Base-by-base conservation (phyloP, 768 basidiomycete species). In the Leccinum fibrillosum region DNA sequence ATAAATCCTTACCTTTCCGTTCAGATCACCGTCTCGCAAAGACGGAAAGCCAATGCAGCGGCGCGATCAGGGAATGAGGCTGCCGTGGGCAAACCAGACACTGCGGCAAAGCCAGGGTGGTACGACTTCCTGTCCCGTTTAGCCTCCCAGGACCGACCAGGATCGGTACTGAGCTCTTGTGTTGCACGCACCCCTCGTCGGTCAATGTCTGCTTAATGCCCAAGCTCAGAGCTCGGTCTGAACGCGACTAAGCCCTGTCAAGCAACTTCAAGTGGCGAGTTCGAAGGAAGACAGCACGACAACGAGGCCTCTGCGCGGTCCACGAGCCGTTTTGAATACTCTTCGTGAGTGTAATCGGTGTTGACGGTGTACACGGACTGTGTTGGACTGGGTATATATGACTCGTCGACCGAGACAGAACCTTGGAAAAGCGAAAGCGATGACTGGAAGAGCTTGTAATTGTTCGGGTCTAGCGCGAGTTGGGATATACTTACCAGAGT, bases 1-100 rank as follows among this genome's bases (percentile, higher is more conserved):
- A 15, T 92, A 95, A 52, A 97, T 97, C 74, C 94, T 94, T 52
- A 86, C 84, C 70, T 88, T 89, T 23, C 80, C 77, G 50, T 79
- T 79, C 25, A 70, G 68, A 56, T 89, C 86, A 74, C 75, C 63
- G 80, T 83, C 61, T 80, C 82, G 66, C 3, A 56, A 28, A 49
- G 82, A 82, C 21, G 80, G 80, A 30, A 80, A 73, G 4, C 73
- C 72, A 21, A 85, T 5, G 77, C 77, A 23, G 79, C 70, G 13
- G 77, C 61, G 62, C 68, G 76, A 19, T 73, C 76, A 17, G 55
- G 53, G 53, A 76, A 74, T 37, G 77, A 62, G 17, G 72, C 5
- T 62, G 50, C 69, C 72, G 52, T 62, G 6, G 86, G 76, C 3
- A 83, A 80, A 50, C 82, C 75, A 53, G 75, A 77, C 11, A 83